A percentile compares a stretch with the other conserved stretches of the same genome.
phyloP scores from a whole-genome alignment of 1,284 basidiomycete genomes.

The Mycosarcoma maydis region DNA sequence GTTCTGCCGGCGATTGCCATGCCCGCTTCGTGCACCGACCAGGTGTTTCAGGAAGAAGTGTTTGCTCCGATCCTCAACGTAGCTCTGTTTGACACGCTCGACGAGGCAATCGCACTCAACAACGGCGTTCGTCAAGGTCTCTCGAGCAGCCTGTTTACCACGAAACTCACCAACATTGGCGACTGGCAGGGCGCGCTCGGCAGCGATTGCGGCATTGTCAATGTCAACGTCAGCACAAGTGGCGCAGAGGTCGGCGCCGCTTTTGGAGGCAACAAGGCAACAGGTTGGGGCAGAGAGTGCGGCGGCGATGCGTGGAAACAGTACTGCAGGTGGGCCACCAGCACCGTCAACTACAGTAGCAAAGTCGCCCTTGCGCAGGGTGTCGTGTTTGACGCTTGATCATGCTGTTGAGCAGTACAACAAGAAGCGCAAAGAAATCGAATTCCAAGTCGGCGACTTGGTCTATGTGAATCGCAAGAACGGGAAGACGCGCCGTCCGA shows the following conservation, averaged over 20 bases:
- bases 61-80: slow-evolving; percentile 89
- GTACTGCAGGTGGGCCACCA: slow-evolving; percentile 73
- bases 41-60: slow-evolving; percentile 82
- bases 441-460: too few species aligned
- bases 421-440: too few species aligned
- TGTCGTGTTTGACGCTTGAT: slow-evolving; percentile 75
- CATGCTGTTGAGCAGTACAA: too few species aligned
- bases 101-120: slow-evolving; percentile 90
- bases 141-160: slow-evolving; percentile 88
- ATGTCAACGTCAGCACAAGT: slow-evolving; percentile 78
- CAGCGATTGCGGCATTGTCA: slow-evolving; percentile 57
- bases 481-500: too few species aligned
- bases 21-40: slow-evolving; percentile 72
- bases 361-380: slow-evolving; percentile 89
- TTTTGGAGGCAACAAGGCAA: slow-evolving; percentile 90
- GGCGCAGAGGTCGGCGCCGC: slow-evolving; percentile 92
- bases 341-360: slow-evolving; percentile 91
- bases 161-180: slow-evolving; percentile 46
- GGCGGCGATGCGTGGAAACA: slow-evolving; percentile 98
- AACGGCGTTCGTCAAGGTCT: slow-evolving; percentile 90
- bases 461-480: too few species aligned
- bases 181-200: slow-evolving; percentile 52
- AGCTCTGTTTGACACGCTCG: slow-evolving; percentile 86
- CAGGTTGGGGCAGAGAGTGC: slow-evolving; percentile 89
- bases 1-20: slow-evolving; percentile 85